Evolutionary conservation across 768 basidiomycete genomes (phyloP).

Genomic region (Mycena olivaceomarginata): DNA sequence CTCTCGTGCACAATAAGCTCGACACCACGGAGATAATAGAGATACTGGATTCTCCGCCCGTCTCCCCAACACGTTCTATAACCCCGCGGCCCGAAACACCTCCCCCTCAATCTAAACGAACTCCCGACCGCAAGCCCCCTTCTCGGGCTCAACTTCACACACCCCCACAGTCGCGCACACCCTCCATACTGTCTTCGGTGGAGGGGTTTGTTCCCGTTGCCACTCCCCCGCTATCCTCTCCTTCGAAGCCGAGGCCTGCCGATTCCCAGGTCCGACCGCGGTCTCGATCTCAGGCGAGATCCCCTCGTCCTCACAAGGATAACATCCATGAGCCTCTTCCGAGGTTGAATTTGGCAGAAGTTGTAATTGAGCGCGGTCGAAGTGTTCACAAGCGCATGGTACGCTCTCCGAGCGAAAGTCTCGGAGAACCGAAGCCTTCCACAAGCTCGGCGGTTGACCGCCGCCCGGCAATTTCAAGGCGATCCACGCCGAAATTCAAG

Average conservation of each 20-base stretch:
- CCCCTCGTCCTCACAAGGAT: neutral
- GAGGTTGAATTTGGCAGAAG: conserved; percentile 24
- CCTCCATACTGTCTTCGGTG: conserved; percentile 50
- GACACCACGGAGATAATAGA: conserved; percentile 27
- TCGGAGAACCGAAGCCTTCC: conserved; percentile 8
- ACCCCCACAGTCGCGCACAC: conserved; percentile 62
- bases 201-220: conserved; percentile 44
- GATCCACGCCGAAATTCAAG: neutral
- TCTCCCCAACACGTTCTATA: neutral
- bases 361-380: conserved; percentile 31
- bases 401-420: conserved; percentile 4
- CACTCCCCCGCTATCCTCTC: conserved; percentile 43
- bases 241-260: conserved; percentile 28
- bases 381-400: conserved; percentile 12
- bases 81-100: conserved; percentile 5
- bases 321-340: neutral
- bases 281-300: conserved; percentile 35
- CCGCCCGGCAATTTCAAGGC: neutral
- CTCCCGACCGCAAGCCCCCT: conserved; percentile 1
- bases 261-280: conserved; percentile 30
- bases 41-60: conserved; percentile 24
- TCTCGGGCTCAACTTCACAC: conserved; percentile 58
- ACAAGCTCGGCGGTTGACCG: conserved; percentile 1
- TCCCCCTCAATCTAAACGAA: conserved; percentile 21
- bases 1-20: neutral